Evolutionary conservation across 2,329 filamentous ascomycete species (phyloP), one percentile per base, ranked within the genome.

Genomic region (Stachybotrys chlorohalonatus): DNA sequence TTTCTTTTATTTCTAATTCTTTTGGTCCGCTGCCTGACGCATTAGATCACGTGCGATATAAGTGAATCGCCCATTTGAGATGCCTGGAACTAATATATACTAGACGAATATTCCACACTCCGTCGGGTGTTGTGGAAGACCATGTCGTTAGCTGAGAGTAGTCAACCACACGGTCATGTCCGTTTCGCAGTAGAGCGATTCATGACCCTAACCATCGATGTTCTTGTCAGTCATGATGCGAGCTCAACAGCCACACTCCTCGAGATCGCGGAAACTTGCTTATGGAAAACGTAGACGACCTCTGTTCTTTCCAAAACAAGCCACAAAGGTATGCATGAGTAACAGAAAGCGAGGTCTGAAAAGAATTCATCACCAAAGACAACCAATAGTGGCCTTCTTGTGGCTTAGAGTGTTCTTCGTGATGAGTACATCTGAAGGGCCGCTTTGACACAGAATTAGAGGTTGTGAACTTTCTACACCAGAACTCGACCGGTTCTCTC

Each of bases 401-500:
- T 3, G 36, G 36, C 36, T 42, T 42, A 5, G 5, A 13, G 36
- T 7, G 7, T 39, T 39, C 36, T 39, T 39, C 36, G 36, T 7
- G 36, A 39, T 11, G 11, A 11, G 11, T 5, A 78, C 90, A 74
- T 55, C 67, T 78, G 6, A 75, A 79, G 48, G 79, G 76, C 0
- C 76, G 96, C 2, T 80, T 83, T 0, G 83, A 87, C 0, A 75
- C 81, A 47, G 90, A 96, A 62, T 74, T 77, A 1, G 73, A 75
- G 1, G 81, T 90, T 47, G 74, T 97, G 8, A 68, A 78, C 7
- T 94, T 90, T 62, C 73, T 99, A 17, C 96, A 96, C 71, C 72
- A 83, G 54, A 84, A 92, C 65, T 96, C 90, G 91, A 87, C 83
- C 56, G 70, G 71, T 6, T 81, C 93, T 64, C 90, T 97, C 63